Evolutionary conservation across 23 red algal genomes (phyloP), one percentile per base, ranked within the genome.

Genomic region (Gracilariopsis chorda): DNA sequence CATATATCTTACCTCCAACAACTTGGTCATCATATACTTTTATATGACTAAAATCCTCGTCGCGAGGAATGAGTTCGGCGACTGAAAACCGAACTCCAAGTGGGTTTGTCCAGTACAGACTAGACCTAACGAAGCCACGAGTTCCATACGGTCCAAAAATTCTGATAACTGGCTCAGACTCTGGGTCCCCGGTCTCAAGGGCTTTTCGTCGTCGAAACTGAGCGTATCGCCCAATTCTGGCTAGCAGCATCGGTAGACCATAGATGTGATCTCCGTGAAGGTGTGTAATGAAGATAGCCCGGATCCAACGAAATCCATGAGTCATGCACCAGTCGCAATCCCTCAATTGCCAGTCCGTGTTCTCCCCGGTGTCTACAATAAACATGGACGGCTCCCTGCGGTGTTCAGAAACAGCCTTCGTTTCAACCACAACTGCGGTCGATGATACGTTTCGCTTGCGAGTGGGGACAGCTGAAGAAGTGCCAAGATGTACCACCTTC

Each of bases 201-300:
- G 81, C 82, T 19, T 53, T 30, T 11, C 95, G 81, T 23, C 88
- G 74, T 7, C 91, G 89, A 46, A 65, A 60, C 52, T 78, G 73
- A 32, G 82, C 80, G 65, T 93, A 91, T 53, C 59, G 42, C 2
- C 94, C 94, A 58, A 92, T 88, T 25, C 36, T 70, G 32, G 46
- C 23, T 41, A 98, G 60, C 43, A 98, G 37, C 16, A 59, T 51
- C 8, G 96, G 87, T 36, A 98, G 57, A 44, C 96, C 96, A 63
- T 92, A 98, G 24, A 94, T 80, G 65, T 98, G 96, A 57, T 98
- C 96, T 5, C 96, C 96, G 76, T 98, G 96, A 25, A 98, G 67
- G 60, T 98, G 96, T 14, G 96, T 98, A 23, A 98, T 94, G 68
- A 92, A 98, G 60, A 98, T 95, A 19, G 70, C 83, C 39, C 89